These are phyloP conservation scores for Spathaspora hagerdaliae DNA, from an alignment of 805 yeast species.

Conservation along the genomic window DNA sequence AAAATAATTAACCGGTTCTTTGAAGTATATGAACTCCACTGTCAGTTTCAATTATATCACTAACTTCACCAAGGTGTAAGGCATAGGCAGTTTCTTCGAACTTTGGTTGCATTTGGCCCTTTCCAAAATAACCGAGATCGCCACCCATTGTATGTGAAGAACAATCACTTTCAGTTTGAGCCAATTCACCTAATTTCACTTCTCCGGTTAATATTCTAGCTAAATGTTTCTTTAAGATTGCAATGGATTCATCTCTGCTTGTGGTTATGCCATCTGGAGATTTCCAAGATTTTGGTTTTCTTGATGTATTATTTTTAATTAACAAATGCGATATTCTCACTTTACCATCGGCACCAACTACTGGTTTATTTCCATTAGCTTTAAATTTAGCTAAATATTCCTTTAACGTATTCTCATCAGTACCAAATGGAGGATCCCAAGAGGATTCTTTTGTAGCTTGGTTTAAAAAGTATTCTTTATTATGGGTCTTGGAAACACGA, in stretches of 20 bases:
- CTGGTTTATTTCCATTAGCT: slow-evolving; percentile 42
- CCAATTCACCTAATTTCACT: slow-evolving; percentile 64
- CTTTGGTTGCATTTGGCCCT: slow-evolving; percentile 92
- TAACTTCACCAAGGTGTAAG: slow-evolving; percentile 76
- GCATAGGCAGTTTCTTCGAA: slow-evolving; percentile 87
- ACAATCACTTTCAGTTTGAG: slow-evolving; percentile 83
- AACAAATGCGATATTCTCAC: slow-evolving; percentile 80
- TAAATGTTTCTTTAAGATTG: slow-evolving; percentile 54
- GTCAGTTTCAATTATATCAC: slow-evolving; percentile 81
- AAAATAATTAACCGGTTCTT: slow-evolving; percentile 58
- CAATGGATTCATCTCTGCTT: slow-evolving; percentile 78
- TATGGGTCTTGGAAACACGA: slow-evolving; percentile 70
- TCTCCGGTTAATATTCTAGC: slow-evolving; percentile 61
- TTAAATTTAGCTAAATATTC: slow-evolving; percentile 47
- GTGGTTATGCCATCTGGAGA: slow-evolving; percentile 66
- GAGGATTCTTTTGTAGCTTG: slow-evolving; percentile 65
- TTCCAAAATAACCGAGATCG: slow-evolving; percentile 84
- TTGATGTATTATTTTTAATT: slow-evolving; percentile 75
- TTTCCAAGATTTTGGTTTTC: slow-evolving; percentile 94
- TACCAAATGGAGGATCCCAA: slow-evolving; percentile 91
- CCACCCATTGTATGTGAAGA: slow-evolving; percentile 84
- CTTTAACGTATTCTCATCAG: slow-evolving; percentile 58
- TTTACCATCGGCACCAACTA: slow-evolving; percentile 42
- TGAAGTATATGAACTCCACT: slow-evolving; percentile 88
- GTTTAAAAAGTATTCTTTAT: slow-evolving; percentile 80